Base-by-base conservation (phyloP, 139 green algal species). In the Spirogloea muscicola region DNA sequence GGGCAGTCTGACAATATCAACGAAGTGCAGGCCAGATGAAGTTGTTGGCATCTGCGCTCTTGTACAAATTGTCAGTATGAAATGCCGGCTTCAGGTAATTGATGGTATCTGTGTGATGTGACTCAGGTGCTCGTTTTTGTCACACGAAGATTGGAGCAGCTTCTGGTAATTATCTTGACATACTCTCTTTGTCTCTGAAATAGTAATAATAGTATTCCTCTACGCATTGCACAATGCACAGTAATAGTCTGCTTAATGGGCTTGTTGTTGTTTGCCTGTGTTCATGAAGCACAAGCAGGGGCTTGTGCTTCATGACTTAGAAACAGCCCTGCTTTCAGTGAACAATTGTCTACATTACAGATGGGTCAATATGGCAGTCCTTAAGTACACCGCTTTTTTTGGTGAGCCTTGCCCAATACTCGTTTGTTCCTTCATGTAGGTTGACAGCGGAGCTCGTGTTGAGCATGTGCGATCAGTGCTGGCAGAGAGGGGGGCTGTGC, bases 391-490 rank as follows among this genome's bases (percentile, higher is more conserved):
- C n/a, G n/a, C n/a, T n/a, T n/a, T n/a, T n/a, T n/a, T n/a, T n/a
- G n/a, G n/a, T n/a, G n/a, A n/a, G 46, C 46, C 46, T 21, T 55
- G 46, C 21, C 46, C 46, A 21, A 21, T 55, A 21, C 46, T 31
- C 31, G 7, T 7, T 31, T 62, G 31, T 7, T 6, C 7, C 52
- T 33, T 5, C 5, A 9, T 27, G 9, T 16, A 72, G 63, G 37
- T 77, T 1, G 94, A 98, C 68, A 62, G 58, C 0, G 90, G 89
- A 3, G 36, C 39, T 18, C 31, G 31, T 3, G 75, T 89, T 18
- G 89, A 91, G 79, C 79, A 74, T 37, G 93, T 97, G 44, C 84
- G 94, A 0, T 89, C 91, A 0, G 90, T 94, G 60, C 86, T 98
- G 46, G 74, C 76, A 3, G 89, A 98, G 83, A 85, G 91, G 0